Evolutionary conservation across 441 rosid species (phyloP).

Genomic region (Brassica hybrid): DNA sequence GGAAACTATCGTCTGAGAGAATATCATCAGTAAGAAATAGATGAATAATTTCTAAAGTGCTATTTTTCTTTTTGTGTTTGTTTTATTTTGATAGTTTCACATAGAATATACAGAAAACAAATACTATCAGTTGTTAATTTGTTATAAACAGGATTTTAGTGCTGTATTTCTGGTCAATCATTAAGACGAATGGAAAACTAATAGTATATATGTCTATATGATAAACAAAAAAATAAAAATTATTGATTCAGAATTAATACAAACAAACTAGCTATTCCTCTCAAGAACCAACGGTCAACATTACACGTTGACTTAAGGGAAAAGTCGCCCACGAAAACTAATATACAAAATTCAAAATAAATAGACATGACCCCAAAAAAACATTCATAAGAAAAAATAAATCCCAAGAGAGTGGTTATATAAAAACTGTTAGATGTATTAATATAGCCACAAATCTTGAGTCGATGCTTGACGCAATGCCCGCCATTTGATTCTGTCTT

Average conservation of each 20-base stretch:
- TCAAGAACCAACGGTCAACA: slow-evolving; percentile 42
- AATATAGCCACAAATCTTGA: slow-evolving; percentile 37
- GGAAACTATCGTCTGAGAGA: no score
- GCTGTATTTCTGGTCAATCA: no score
- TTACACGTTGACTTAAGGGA: slow-evolving; percentile 40
- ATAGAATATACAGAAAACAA: no score
- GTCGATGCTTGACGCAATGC: slow-evolving; percentile 30
- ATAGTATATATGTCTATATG: not conserved
- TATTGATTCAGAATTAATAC: slow-evolving; percentile 17
- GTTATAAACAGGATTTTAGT: no score
- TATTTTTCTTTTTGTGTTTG: no score
- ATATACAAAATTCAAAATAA: slow-evolving; percentile 16
- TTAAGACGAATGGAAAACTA: not conserved
- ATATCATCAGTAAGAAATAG: no score
- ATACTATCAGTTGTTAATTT: no score
- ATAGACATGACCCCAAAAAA: slow-evolving; percentile 12
- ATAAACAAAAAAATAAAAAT: not conserved
- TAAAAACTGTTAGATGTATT: slow-evolving; percentile 29
- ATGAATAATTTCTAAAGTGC: no score
- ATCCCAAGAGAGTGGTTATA: slow-evolving; percentile 20
- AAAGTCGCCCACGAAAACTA: slow-evolving; percentile 36
- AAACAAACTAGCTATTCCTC: slow-evolving; percentile 42
- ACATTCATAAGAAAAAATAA: not conserved
- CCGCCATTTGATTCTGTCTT: slow-evolving; percentile 38
- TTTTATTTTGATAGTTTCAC: no score